These are phyloP conservation scores for Dichotomocladium elegans DNA, from an alignment of 371 early-diverging fungal species.

Conservation along the genomic window DNA sequence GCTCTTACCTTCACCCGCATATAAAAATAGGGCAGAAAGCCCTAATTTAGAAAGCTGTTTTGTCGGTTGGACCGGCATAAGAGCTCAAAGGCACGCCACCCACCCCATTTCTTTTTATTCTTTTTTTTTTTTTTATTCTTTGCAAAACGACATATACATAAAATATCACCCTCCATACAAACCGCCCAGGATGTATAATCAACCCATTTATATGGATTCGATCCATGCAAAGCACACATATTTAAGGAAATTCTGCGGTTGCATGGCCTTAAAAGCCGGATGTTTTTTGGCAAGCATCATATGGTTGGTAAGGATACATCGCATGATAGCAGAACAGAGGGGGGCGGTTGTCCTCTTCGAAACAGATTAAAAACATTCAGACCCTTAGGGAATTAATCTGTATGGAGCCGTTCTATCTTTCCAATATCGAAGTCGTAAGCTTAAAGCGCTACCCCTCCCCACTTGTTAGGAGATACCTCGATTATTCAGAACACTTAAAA, in stretches of 20 bases:
- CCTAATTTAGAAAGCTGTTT: background rate
- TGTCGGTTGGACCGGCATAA: too few species aligned
- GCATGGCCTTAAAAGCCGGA: constrained; percentile 21
- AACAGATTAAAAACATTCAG: background rate
- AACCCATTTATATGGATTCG: constrained; percentile 1
- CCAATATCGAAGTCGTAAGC: constrained; percentile 20
- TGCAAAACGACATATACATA: background rate
- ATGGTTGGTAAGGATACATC: constrained; percentile 15
- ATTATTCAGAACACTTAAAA: background rate
- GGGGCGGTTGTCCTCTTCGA: background rate
- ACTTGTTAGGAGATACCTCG: background rate
- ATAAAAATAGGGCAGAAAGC: background rate
- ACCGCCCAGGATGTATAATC: background rate
- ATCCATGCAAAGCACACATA: constrained; percentile 18
- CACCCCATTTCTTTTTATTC: background rate
- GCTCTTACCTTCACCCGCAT: background rate
- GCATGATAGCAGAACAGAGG: background rate
- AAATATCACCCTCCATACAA: background rate
- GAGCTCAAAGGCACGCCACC: too few species aligned
- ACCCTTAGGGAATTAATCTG: constrained; percentile 9
- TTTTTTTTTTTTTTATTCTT: background rate
- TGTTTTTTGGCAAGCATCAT: constrained; percentile 11
- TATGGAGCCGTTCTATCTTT: constrained; percentile 20
- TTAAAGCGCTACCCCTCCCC: too few species aligned
- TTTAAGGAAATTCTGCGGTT: constrained; percentile 23